Conservation (phyloP, 1,284 basidiomycete species). For the Cronartium quercuum region DNA sequence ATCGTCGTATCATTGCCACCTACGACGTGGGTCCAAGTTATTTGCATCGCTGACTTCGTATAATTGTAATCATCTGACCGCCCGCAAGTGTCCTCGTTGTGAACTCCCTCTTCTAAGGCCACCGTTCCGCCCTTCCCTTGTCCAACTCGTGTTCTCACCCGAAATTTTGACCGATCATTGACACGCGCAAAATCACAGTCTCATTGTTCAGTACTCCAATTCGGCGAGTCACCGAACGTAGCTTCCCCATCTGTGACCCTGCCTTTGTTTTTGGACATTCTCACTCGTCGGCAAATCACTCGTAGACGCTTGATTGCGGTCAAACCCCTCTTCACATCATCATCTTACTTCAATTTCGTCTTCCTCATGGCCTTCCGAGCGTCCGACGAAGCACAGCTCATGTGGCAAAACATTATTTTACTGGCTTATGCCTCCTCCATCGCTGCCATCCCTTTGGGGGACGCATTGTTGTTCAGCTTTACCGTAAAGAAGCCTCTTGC, state of each 20-base stretch:
- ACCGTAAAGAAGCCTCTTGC: conserved; percentile 31
- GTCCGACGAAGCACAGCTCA: conserved; percentile 34
- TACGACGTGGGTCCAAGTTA: neutral
- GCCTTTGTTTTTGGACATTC: neutral
- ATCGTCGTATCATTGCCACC: neutral
- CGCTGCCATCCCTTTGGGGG: conserved; percentile 38
- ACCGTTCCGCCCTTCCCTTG: neutral
- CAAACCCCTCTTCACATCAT: too few relatives aligned
- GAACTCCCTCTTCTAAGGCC: neutral
- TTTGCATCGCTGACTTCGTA: neutral
- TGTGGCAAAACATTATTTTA: conserved; percentile 36
- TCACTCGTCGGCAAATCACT: neutral
- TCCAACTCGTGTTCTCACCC: neutral
- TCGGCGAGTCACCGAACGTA: neutral
- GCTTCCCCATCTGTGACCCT: neutral
- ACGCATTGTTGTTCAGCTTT: conserved; percentile 38
- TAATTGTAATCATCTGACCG: neutral
- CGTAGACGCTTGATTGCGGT: too few relatives aligned
- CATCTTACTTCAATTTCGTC: too few relatives aligned
- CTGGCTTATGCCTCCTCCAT: conserved; percentile 33
- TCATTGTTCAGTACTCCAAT: neutral
- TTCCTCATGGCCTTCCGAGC: conserved; percentile 6
- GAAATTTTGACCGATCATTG: neutral
- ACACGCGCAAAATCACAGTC: neutral
- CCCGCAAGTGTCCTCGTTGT: neutral